phyloP scores from a whole-genome alignment of 108 stramenopile species.

The Cyclotella sp. region DNA sequence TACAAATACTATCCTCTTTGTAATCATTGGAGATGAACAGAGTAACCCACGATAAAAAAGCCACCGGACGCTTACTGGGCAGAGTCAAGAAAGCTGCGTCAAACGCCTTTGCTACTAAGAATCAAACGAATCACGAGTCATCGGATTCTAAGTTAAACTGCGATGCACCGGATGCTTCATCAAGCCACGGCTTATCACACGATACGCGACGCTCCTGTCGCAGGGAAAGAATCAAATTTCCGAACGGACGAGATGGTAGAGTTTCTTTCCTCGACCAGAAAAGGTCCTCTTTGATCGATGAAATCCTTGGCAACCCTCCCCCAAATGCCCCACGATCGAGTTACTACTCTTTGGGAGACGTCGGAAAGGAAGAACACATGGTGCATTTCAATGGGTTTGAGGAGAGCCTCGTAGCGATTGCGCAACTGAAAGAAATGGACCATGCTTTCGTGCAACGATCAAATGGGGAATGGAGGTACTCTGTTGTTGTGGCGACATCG shows the following conservation, averaged over 20 bases:
- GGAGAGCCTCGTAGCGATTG: conserved; percentile 18
- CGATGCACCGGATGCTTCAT: no score
- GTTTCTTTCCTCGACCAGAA: background rate
- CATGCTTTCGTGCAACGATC: conserved; percentile 12
- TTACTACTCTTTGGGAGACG: conserved; percentile 1
- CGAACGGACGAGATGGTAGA: background rate
- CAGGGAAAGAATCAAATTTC: background rate
- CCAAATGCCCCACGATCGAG: background rate
- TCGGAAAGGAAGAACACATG: conserved; percentile 12
- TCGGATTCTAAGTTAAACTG: background rate
- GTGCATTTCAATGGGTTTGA: background rate
- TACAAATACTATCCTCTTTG: no score
- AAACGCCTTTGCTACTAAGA: background rate
- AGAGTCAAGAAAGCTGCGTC: background rate
- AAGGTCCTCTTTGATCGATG: background rate
- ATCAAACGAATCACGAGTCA: background rate
- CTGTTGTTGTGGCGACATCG: conserved; percentile 2
- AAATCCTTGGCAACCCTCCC: background rate
- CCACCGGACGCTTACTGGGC: background rate
- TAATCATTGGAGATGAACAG: background rate
- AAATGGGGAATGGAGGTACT: conserved; percentile 13
- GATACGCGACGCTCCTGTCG: background rate
- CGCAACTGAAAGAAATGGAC: conserved; percentile 16
- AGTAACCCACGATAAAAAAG: background rate
- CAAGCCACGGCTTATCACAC: no score